These are phyloP conservation scores for Mycena indigotica DNA, from an alignment of 768 basidiomycete genomes.

Conservation along the genomic window DNA sequence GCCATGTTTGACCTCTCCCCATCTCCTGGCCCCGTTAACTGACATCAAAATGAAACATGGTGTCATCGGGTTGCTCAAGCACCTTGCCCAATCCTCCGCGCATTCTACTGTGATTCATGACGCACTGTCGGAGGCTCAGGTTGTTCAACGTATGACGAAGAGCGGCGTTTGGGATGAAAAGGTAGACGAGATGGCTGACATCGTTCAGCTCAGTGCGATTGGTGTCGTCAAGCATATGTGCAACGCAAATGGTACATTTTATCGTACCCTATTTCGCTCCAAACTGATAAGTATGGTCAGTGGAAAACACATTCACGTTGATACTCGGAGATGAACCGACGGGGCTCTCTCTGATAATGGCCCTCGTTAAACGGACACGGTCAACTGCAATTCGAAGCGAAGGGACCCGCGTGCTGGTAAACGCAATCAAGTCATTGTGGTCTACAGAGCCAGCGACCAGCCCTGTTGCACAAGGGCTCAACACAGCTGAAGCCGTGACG, in stretches of 20 bases:
- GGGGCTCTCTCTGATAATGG: constrained; percentile 69
- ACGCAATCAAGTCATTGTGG: constrained; percentile 80
- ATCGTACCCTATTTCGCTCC: background rate
- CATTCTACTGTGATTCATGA: constrained; percentile 60
- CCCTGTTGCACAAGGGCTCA: constrained; percentile 23
- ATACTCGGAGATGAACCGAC: constrained; percentile 46
- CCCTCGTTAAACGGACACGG: constrained; percentile 76
- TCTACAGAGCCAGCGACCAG: constrained; percentile 44
- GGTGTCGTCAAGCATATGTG: constrained; percentile 90
- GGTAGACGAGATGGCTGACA: constrained; percentile 77
- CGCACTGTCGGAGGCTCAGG: constrained; percentile 58
- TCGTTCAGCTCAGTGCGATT: constrained; percentile 86
- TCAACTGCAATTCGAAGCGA: constrained; percentile 85
- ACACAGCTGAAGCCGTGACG: constrained; percentile 35
- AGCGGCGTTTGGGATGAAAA: constrained; percentile 73
- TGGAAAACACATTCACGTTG: constrained; percentile 52
- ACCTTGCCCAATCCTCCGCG: constrained; percentile 73
- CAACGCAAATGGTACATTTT: constrained; percentile 59
- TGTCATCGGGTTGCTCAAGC: constrained; percentile 82
- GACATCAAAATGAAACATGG: constrained; percentile 90
- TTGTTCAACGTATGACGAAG: constrained; percentile 61
- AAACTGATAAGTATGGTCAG: constrained; percentile 22
- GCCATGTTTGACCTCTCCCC: constrained; percentile 55
- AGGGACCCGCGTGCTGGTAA: constrained; percentile 85
- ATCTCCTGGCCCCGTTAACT: constrained; percentile 53